phyloP scores from a whole-genome alignment of 768 basidiomycete genomes.

The Coprinopsis marcescibilis region DNA sequence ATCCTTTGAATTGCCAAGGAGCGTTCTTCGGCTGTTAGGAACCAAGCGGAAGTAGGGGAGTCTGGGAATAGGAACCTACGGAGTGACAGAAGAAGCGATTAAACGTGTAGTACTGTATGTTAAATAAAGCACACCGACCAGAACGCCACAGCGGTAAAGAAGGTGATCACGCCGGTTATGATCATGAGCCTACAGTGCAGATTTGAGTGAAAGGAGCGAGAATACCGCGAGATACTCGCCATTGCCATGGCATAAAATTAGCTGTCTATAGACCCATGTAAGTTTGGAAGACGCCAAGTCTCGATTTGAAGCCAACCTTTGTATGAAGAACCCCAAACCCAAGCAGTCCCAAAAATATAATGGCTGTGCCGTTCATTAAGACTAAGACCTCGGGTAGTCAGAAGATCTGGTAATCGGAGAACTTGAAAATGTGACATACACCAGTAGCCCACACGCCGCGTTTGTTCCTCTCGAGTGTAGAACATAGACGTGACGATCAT shows the following conservation, averaged over 20 bases:
- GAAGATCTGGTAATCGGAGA: background rate
- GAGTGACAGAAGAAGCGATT: background rate
- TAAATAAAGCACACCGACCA: conserved; percentile 35
- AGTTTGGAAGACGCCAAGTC: too few relatives aligned
- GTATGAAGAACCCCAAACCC: conserved; percentile 65
- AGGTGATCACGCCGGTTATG: conserved; percentile 57
- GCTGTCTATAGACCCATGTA: conserved; percentile 45
- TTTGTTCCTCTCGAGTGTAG: conserved; percentile 68
- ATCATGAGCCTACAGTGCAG: conserved; percentile 54
- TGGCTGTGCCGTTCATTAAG: conserved; percentile 70
- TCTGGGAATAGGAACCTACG: conserved; percentile 65
- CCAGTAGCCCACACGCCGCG: conserved; percentile 67
- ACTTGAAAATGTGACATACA: conserved; percentile 39
- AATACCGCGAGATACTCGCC: conserved; percentile 31
- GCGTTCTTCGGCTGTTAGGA: conserved; percentile 62
- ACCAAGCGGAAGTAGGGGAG: conserved; percentile 71
- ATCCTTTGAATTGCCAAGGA: conserved; percentile 57
- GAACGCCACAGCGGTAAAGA: conserved; percentile 45
- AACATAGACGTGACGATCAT: conserved; percentile 77
- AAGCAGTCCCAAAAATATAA: conserved; percentile 68
- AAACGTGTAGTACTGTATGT: background rate
- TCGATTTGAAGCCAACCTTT: conserved; percentile 27
- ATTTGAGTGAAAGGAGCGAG: background rate
- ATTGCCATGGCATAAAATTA: conserved; percentile 68
- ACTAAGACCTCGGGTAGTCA: conserved; percentile 29